Evolutionary conservation across 106 monocot species (phyloP).

Genomic region (Dactylorhiza incarnata): DNA sequence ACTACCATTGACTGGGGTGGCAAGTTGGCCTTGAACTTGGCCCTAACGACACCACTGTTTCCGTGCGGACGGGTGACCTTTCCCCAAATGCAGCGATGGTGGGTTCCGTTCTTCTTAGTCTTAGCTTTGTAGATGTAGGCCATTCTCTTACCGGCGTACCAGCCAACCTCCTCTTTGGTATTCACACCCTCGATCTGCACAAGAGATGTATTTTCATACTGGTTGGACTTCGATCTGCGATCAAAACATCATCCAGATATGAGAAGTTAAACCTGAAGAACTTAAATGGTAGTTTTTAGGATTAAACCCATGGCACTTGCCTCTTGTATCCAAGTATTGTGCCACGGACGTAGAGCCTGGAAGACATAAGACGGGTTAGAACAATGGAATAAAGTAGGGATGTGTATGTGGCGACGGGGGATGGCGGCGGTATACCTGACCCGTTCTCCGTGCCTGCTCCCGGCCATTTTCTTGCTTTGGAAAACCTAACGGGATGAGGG

Average conservation of each 20-base stretch:
- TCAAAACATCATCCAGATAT: neutral
- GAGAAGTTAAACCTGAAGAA: neutral
- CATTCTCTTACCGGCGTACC: constrained; percentile 62
- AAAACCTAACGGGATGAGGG: neutral
- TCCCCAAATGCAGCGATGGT: constrained; percentile 72
- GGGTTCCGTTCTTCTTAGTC: constrained; percentile 57
- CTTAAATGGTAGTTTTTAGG: neutral
- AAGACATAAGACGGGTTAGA: neutral
- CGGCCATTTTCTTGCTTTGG: constrained; percentile 26
- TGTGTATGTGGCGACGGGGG: neutral
- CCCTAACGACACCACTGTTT: constrained; percentile 69
- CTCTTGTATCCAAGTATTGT: constrained; percentile 87
- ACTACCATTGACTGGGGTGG: constrained; percentile 82
- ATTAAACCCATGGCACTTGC: constrained; percentile 11
- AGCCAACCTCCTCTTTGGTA: constrained; percentile 66
- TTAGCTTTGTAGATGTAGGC: constrained; percentile 89
- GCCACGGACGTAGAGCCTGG: constrained; percentile 60
- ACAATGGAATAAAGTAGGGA: neutral
- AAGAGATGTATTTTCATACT: constrained; percentile 75
- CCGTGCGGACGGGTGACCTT: constrained; percentile 74
- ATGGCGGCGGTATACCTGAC: constrained; percentile 15
- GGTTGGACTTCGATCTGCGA: constrained; percentile 60
- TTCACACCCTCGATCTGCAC: constrained; percentile 78
- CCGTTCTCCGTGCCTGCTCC: constrained; percentile 50
- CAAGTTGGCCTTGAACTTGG: constrained; percentile 85